Evolutionary conservation across 208 protist genomes (phyloP).

Genomic region (Crithidia expoeki): DNA sequence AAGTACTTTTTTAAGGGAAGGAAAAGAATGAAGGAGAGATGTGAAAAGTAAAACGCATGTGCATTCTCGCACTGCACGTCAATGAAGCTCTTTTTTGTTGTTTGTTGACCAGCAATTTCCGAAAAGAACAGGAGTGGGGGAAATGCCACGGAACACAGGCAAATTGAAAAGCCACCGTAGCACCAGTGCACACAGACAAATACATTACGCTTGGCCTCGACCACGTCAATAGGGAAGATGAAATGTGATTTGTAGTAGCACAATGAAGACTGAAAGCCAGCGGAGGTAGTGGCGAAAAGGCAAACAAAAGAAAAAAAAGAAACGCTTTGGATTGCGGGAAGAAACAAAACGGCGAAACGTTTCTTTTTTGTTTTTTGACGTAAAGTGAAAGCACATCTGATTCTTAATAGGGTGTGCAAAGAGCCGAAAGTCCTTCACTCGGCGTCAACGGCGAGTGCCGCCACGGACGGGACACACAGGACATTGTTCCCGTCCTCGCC

Average conservation of each 20-base stretch:
- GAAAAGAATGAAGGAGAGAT: too few relatives aligned
- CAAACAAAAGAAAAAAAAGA: constrained; percentile 15
- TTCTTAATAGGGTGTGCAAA: constrained; percentile 3
- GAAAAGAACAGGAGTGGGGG: too few relatives aligned
- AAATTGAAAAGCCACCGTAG: too few relatives aligned
- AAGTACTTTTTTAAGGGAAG: too few relatives aligned
- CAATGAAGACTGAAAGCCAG: constrained; percentile 1
- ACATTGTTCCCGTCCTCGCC: constrained; percentile 43
- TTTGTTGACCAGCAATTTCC: too few relatives aligned
- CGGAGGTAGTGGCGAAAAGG: not conserved
- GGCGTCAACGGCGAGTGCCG: constrained; percentile 18
- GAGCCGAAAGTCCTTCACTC: constrained; percentile 4
- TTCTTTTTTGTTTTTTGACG: not conserved
- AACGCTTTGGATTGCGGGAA: not conserved
- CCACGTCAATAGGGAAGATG: too few relatives aligned
- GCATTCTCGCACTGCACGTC: too few relatives aligned
- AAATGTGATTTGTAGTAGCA: constrained; percentile 3
- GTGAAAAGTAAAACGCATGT: too few relatives aligned
- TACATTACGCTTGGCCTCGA: too few relatives aligned
- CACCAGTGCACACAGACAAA: too few relatives aligned
- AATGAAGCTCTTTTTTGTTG: too few relatives aligned
- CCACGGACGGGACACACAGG: constrained; percentile 26
- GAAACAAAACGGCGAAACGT: not conserved
- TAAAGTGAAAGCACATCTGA: constrained; percentile 4
- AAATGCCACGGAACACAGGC: too few relatives aligned